Conservation (phyloP, 2,329 filamentous ascomycete species). For the Colletotrichum shisoi region DNA sequence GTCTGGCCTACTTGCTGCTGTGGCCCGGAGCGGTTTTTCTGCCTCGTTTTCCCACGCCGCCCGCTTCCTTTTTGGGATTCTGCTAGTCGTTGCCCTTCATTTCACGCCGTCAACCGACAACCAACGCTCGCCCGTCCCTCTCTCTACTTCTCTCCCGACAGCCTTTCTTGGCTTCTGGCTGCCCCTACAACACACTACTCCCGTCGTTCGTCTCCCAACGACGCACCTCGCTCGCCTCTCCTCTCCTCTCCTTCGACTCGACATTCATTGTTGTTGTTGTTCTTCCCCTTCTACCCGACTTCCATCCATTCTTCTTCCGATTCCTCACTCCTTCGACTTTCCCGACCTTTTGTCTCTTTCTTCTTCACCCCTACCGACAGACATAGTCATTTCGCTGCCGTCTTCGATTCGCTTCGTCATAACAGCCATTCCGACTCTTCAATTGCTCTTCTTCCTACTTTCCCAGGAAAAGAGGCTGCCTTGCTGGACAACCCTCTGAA, state of each 20-base stretch:
- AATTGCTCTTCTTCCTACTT: constrained; percentile 26
- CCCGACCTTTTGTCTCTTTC: constrained; percentile 13
- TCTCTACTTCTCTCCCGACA: constrained; percentile 23
- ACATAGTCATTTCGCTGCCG: constrained; percentile 11
- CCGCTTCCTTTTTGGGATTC: constrained; percentile 33
- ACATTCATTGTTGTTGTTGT: constrained; percentile 22
- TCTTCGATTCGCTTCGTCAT: constrained; percentile 28
- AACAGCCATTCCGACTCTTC: constrained; percentile 19
- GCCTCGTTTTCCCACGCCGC: constrained; percentile 35
- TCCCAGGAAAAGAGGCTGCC: constrained; percentile 31
- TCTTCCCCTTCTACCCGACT: constrained; percentile 11
- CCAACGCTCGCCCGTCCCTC: constrained; percentile 10
- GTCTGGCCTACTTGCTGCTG: constrained; percentile 10
- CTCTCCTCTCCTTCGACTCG: constrained; percentile 6
- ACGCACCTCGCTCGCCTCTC: constrained; percentile 9
- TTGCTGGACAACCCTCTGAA: constrained; percentile 39
- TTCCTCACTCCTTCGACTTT: constrained; percentile 31
- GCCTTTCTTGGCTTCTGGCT: constrained; percentile 22
- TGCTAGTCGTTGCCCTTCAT: constrained; percentile 35
- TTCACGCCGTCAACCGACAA: constrained; percentile 31
- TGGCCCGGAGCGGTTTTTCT: constrained; percentile 17
- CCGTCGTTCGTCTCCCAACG: constrained; percentile 3
- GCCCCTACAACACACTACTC: constrained; percentile 20
- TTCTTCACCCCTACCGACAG: constrained; percentile 16
- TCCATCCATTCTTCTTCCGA: constrained; percentile 29